phyloP scores from a whole-genome alignment of 2,329 filamentous ascomycete genomes.

The Scedosporium minutisporum region DNA sequence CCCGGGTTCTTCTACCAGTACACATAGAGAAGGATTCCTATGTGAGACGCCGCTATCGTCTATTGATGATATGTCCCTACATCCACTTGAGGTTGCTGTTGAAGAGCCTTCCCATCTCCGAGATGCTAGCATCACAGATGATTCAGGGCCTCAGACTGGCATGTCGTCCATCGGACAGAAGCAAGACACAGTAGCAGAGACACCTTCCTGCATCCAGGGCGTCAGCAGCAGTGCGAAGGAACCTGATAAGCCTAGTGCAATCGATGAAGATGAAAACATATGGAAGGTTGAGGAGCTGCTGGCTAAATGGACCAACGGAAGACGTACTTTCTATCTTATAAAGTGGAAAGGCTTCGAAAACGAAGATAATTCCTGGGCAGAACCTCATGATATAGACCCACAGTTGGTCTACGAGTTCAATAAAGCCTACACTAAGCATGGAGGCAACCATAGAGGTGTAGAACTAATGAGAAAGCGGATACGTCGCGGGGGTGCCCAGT shows the following conservation, averaged over 20 bases:
- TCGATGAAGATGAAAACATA: slow-evolving; percentile 7
- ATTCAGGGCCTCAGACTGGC: too few relatives aligned
- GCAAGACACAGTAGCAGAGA: too few relatives aligned
- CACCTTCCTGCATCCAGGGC: background rate
- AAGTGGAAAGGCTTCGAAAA: slow-evolving; percentile 14
- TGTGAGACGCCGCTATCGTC: too few relatives aligned
- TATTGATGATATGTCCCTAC: too few relatives aligned
- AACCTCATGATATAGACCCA: background rate
- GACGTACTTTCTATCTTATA: slow-evolving; percentile 13
- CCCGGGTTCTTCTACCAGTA: too few relatives aligned
- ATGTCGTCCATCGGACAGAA: too few relatives aligned
- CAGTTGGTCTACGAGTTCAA: background rate
- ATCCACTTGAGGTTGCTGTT: too few relatives aligned
- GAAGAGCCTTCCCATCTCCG: too few relatives aligned
- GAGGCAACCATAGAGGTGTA: slow-evolving; percentile 1
- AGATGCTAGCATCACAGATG: too few relatives aligned
- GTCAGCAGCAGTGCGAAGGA: background rate
- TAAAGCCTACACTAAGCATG: background rate
- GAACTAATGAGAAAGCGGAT: background rate
- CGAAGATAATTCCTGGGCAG: slow-evolving; percentile 12
- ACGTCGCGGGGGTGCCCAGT: background rate
- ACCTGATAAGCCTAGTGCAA: background rate
- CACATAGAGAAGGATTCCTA: too few relatives aligned
- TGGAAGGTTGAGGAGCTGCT: slow-evolving; percentile 13
- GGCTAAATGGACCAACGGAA: slow-evolving; percentile 13